phyloP scores from a whole-genome alignment of 345 rosid species.

The Turritis glabra region DNA sequence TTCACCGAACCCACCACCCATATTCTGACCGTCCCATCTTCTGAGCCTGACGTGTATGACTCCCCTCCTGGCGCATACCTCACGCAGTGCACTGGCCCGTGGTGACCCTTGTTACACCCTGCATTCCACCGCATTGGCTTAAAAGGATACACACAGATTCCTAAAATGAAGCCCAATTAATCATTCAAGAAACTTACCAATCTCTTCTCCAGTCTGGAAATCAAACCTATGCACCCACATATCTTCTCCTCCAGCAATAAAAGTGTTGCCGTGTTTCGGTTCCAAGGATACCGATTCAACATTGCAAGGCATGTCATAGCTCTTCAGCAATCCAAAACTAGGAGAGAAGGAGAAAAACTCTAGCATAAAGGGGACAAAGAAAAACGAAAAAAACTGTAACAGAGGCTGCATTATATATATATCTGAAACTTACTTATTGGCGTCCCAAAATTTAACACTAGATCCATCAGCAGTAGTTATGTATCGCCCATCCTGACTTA shows the following conservation, averaged over 20 bases:
- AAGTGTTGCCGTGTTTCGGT: constrained; percentile 55
- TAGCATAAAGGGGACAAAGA: constrained; percentile 2
- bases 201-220: constrained; percentile 69
- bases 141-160: constrained; percentile 9
- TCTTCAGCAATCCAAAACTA: constrained; percentile 89
- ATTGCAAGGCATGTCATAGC: constrained; percentile 85
- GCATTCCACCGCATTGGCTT: constrained; percentile 35
- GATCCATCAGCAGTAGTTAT: constrained; percentile 95
- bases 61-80: constrained; percentile 95
- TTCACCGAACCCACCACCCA: constrained; percentile 51
- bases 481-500: constrained; percentile 89
- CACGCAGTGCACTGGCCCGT: constrained; percentile 93
- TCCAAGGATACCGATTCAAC: constrained; percentile 77
- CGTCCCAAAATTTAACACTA: constrained; percentile 95
- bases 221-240: constrained; percentile 71
- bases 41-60: constrained; percentile 96
- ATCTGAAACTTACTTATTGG: constrained; percentile 73
- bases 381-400: not conserved
- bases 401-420: not conserved
- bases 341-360: constrained; percentile 13
- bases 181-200: constrained; percentile 46
- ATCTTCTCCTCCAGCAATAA: constrained; percentile 72
- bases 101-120: constrained; percentile 99
- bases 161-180: not conserved
- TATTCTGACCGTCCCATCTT: constrained; percentile 83